Percentiles rank a stretch among this genome's conserved stretches.
Conservation (phyloP, 306 rosid species). For the Inga leiocalycina region DNA sequence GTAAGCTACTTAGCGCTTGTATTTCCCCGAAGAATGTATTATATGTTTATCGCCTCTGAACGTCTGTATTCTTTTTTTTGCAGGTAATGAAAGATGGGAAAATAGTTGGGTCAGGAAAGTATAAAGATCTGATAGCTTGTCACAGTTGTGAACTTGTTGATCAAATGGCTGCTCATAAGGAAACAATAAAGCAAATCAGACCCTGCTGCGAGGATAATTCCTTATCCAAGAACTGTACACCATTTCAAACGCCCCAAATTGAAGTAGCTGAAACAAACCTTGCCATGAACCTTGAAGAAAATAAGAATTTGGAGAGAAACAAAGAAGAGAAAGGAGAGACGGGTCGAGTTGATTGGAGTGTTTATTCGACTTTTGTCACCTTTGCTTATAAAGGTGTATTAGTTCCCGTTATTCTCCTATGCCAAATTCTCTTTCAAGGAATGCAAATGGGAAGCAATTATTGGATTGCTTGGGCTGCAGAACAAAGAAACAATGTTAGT, state of each 20-base stretch:
- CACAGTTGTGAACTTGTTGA: constrained; percentile 62
- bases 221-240: constrained; percentile 31
- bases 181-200: constrained; percentile 61
- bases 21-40: constrained; percentile 1
- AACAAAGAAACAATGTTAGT: constrained; percentile 49
- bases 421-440: constrained; percentile 81
- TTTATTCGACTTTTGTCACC: constrained; percentile 79
- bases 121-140: constrained; percentile 64
- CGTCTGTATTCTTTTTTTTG: not conserved
- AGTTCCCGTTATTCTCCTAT: constrained; percentile 80
- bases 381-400: constrained; percentile 79
- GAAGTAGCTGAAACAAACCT: constrained; percentile 59
- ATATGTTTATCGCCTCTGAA: not conserved
- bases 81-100: constrained; percentile 85
- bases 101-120: constrained; percentile 72
- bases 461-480: constrained; percentile 96
- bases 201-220: constrained; percentile 49
- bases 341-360: constrained; percentile 87
- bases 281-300: constrained; percentile 34
- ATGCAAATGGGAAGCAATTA: constrained; percentile 92
- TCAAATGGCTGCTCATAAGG: constrained; percentile 84
- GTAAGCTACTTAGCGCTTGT: constrained; percentile 46
- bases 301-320: constrained; percentile 41
- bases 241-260: constrained; percentile 49
- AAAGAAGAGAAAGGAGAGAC: constrained; percentile 78